These are phyloP conservation scores for Strobilomyces confusus DNA, from an alignment of 768 basidiomycete species.

Conservation along the genomic window DNA sequence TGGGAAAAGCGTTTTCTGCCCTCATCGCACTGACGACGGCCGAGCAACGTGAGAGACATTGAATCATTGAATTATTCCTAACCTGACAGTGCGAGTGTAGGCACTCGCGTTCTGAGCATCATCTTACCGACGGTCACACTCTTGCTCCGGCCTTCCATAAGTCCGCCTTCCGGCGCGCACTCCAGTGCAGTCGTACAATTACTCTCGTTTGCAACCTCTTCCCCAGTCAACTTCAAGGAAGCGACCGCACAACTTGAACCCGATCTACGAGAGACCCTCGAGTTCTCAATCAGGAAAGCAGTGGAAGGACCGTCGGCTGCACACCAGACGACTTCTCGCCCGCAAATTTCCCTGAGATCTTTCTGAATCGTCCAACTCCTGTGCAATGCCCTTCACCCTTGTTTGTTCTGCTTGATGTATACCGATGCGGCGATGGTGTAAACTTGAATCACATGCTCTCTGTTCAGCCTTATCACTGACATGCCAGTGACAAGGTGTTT, in stretches of 20 bases:
- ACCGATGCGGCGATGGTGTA: background rate
- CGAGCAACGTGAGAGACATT: constrained; percentile 57
- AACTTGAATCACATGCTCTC: background rate
- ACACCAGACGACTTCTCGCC: constrained; percentile 46
- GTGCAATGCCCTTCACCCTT: background rate
- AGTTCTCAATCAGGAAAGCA: constrained; percentile 73
- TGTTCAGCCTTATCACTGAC: background rate
- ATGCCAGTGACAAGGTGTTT: background rate
- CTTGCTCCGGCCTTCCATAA: constrained; percentile 53
- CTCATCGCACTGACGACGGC: constrained; percentile 57
- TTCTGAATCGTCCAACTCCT: constrained; percentile 39
- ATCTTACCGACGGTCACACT: constrained; percentile 74
- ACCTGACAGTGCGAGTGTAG: constrained; percentile 35
- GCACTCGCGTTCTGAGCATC: constrained; percentile 62
- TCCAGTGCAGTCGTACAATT: constrained; percentile 62
- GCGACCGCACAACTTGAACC: constrained; percentile 66
- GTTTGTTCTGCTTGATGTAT: constrained; percentile 3
- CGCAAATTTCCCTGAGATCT: constrained; percentile 74
- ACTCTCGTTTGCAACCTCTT: constrained; percentile 63
- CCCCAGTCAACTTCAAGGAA: constrained; percentile 80
- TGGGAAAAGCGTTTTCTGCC: constrained; percentile 74
- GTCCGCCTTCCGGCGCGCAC: constrained; percentile 44
- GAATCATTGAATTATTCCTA: background rate
- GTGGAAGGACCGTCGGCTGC: constrained; percentile 46
- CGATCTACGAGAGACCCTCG: constrained; percentile 57